phyloP scores from a whole-genome alignment of 164 flowering plant genomes.

The Akebia trifoliata region DNA sequence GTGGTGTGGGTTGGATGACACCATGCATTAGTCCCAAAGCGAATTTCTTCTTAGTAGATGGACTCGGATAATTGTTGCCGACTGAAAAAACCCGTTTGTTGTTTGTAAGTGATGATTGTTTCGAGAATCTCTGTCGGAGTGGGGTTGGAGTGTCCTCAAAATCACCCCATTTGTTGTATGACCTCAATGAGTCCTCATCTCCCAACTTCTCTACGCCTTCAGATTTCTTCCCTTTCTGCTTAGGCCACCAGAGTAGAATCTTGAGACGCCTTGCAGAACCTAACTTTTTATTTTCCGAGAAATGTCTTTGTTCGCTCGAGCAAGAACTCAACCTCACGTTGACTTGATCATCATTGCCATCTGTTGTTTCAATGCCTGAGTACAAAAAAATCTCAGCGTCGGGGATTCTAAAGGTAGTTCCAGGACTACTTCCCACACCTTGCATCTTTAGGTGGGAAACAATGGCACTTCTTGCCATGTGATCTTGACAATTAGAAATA shows the following conservation, averaged over 20 bases:
- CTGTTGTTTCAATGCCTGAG: constrained; percentile 47
- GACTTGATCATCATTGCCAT: constrained; percentile 22
- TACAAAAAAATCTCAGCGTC: constrained; percentile 74
- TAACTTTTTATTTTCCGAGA: constrained; percentile 25
- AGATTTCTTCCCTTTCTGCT: constrained; percentile 31
- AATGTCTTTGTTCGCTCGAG: constrained; percentile 38
- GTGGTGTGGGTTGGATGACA: constrained; percentile 52
- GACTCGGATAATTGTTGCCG: constrained; percentile 58
- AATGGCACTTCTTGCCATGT: constrained; percentile 40
- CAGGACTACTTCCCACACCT: constrained; percentile 69
- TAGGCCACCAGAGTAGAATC: constrained; percentile 55
- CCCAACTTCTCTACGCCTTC: too few species aligned
- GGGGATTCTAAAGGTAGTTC: constrained; percentile 77
- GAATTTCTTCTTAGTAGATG: constrained; percentile 58
- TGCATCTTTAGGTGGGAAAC: constrained; percentile 53
- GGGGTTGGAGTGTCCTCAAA: constrained; percentile 53
- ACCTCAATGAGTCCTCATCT: constrained; percentile 25
- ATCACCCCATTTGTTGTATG: constrained; percentile 27
- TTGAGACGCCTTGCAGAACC: constrained; percentile 46
- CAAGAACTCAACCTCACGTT: constrained; percentile 31
- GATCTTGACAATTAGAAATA: constrained; percentile 36
- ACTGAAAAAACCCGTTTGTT: constrained; percentile 65
- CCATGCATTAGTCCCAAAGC: constrained; percentile 64
- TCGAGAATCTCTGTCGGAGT: constrained; percentile 61
- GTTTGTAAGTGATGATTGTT: constrained; percentile 41